Percentiles rank a stretch among this genome's conserved stretches.
Evolutionary conservation across 495 filamentous ascomycete genomes (phyloP).

Genomic region (Hypoxylon rickii): DNA sequence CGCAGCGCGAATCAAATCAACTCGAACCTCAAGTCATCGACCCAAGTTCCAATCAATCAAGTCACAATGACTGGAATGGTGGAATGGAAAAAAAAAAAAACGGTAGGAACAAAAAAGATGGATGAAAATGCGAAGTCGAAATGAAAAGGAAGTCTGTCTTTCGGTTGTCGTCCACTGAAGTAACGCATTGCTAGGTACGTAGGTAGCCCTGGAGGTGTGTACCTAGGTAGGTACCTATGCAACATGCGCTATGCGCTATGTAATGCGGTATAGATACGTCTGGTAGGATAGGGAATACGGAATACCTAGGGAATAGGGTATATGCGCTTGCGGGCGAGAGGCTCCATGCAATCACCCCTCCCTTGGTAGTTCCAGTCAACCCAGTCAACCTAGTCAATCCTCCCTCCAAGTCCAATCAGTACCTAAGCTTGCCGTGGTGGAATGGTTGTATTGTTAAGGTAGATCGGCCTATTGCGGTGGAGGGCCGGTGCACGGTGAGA

Average conservation of each 20-base stretch:
- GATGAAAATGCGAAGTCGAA: not conserved
- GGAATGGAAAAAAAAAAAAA: not conserved
- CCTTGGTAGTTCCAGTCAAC: slow-evolving; percentile 28
- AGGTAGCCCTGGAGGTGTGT: too few relatives aligned
- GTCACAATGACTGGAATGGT: too few relatives aligned
- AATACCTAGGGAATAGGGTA: too few relatives aligned
- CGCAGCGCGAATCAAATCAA: not conserved
- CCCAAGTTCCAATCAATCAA: not conserved
- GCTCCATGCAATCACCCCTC: slow-evolving; percentile 15
- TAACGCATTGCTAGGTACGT: too few relatives aligned
- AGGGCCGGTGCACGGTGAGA: slow-evolving; percentile 26
- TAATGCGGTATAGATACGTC: too few relatives aligned
- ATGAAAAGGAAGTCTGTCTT: not conserved
- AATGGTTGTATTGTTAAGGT: slow-evolving; percentile 3
- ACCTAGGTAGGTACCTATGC: too few relatives aligned
- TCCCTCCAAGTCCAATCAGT: too few relatives aligned
- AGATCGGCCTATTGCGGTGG: slow-evolving; percentile 17
- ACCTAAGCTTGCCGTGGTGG: slow-evolving; percentile 2
- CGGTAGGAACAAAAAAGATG: not conserved
- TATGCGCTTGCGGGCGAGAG: slow-evolving; percentile 23
- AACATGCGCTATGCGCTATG: too few relatives aligned
- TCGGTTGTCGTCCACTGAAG: not conserved
- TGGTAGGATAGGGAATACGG: too few relatives aligned
- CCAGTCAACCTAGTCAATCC: slow-evolving; percentile 14
- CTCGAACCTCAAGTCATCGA: not conserved